Evolutionary conservation across 1,284 basidiomycete genomes (phyloP), one percentile per base, ranked within the genome.

Genomic region (Ceraceosorus guamensis): DNA sequence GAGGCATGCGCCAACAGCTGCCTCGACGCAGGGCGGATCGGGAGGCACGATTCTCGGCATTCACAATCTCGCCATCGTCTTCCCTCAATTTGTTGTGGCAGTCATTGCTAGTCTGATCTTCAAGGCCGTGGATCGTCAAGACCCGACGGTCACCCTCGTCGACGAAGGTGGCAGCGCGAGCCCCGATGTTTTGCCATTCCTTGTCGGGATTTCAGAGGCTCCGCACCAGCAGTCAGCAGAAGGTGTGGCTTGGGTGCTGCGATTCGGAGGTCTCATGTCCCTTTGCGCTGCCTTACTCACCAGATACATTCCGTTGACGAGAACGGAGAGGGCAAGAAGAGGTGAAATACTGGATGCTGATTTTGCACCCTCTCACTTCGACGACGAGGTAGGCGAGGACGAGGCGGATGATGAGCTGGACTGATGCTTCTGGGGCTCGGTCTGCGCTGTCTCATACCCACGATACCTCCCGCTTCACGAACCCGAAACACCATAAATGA

Each of bases 41-140:
- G 87, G 89, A 0, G 91, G 92, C n/a, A 92, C 92, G 1, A 86
- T 96, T 48, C 82, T 96, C 48, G 92, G 92, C 3, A 92, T 97
- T 45, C 92, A 97, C 76, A 96, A 96, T 70, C 80, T 96, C 5
- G 88, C 91, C 3, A 54, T 61, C 44, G 60, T 64, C 3, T 54
- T 60, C 1, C 62, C 63, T 8, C 68, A 68, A 52, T 66, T 73
- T n/a, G 31, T 67, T 6, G 85, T 95, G 50, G 89, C 92, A 0
- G 67, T 97, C n/a, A 85, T 87, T 18, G 85, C 90, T 0, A 90
- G 88, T 66, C 77, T 86, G 46, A 95, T 97, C 68, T 96, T 97
- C 82, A 82, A 52, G 73, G 86, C 48, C 54, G 44, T 41, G 39
- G 11, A 11, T 11, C 39, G 39, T 16, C 24, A 24, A 24, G 24